Evolutionary conservation across 2,329 filamentous ascomycete species (phyloP), one percentile per base, ranked within the genome.

Genomic region (Venturia oleaginea): DNA sequence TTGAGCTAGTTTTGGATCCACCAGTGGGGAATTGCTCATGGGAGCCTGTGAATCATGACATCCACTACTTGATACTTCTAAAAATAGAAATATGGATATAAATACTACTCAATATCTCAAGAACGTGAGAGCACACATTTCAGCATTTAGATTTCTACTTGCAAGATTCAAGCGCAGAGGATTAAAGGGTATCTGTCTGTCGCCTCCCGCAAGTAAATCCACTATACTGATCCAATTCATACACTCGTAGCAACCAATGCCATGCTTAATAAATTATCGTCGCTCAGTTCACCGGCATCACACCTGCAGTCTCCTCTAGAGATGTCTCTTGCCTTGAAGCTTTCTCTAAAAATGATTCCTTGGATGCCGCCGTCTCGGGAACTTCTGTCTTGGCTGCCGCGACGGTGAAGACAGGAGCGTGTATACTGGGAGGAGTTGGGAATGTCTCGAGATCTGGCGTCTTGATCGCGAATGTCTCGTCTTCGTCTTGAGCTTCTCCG

Each of bases 151-250:
- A 10, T 32, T 19, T 22, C 30, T 19, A 34, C 30, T 57, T 34
- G 13, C 30, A 19, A 57, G 2, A n/a, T 57, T 13, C 15, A 22
- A 57, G 51, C 51, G 19, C 51, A 34, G 51, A 32, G 27, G 15
- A 57, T 32, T 57, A 34, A 54, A 57, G 51, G 51, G 15, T 57
- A 57, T 57, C 51, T 57, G 19, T 57, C 51, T 34, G 30, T 57
- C 51, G 51, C 51, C 34, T 10, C 34, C 27, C 27, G 30, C 51
- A 8, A 34, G 10, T 32, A 32, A 54, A 5, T 32, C 48, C 48
- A 54, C 11, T 24, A 17, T 32, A 13, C 24, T 8, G 13, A n/a
- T 27, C 51, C 27, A 34, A 57, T 32, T 57, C 51, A 3, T 57
- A 34, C 51, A 22, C 30, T 57, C 51, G 51, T 34, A 4, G 22